These are phyloP conservation scores for Peronospora destructor DNA, from an alignment of 352 stramenopile species.

Conservation along the genomic window DNA sequence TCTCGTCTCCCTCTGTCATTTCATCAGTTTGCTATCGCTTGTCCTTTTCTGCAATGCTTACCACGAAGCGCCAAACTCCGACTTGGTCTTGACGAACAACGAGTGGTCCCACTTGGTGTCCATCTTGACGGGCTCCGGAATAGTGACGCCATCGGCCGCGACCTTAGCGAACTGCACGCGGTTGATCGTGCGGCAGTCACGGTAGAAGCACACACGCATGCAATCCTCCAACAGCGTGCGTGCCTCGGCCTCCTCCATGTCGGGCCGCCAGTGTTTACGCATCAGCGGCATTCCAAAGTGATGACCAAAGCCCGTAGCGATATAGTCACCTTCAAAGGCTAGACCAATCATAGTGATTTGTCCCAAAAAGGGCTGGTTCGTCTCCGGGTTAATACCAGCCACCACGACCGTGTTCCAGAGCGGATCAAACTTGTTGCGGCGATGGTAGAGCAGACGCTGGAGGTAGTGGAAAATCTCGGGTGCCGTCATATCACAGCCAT, in stretches of 20 bases:
- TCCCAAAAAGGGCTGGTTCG: constrained; percentile 91
- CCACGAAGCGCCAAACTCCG: constrained; percentile 85
- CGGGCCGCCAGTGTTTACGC: constrained; percentile 89
- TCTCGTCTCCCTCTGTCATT: not conserved
- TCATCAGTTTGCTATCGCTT: constrained; percentile 4
- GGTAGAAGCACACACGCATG: constrained; percentile 97
- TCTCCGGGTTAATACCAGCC: constrained; percentile 88
- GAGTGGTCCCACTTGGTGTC: constrained; percentile 92
- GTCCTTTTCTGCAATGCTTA: constrained; percentile 28
- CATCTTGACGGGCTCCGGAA: constrained; percentile 93
- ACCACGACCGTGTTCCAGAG: constrained; percentile 98
- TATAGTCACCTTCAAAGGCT: constrained; percentile 94
- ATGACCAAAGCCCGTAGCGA: constrained; percentile 96
- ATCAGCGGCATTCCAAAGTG: constrained; percentile 96
- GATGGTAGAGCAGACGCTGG: constrained; percentile 96
- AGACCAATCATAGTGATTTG: constrained; percentile 96
- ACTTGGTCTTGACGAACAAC: constrained; percentile 85
- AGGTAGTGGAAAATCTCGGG: constrained; percentile 96
- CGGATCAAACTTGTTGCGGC: constrained; percentile 98
- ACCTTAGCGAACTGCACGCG: constrained; percentile 96
- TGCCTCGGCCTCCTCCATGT: constrained; percentile 93
- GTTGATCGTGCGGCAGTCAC: constrained; percentile 97
- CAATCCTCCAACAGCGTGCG: constrained; percentile 93
- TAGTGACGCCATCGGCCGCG: constrained; percentile 72
- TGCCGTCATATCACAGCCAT: constrained; percentile 91